Evolutionary conservation across 495 filamentous ascomycete genomes (phyloP).

Genomic region (Podospora tetraspora): DNA sequence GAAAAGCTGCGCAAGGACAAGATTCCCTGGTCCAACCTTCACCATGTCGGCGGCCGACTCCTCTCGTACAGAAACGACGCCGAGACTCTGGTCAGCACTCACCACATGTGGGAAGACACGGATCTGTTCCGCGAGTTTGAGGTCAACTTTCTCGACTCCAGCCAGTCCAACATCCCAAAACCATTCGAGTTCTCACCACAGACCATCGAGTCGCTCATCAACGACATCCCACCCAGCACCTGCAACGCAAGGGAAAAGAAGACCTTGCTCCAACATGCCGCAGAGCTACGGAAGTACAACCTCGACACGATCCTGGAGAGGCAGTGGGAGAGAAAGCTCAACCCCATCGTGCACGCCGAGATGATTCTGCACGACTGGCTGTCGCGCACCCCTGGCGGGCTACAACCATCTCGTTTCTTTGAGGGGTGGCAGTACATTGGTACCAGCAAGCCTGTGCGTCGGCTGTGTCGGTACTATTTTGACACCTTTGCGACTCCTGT

Average conservation of each 20-base stretch:
- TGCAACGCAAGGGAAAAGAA: neutral
- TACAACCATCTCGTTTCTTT: constrained; percentile 14
- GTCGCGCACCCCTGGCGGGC: constrained; percentile 1
- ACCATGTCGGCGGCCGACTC: constrained; percentile 1
- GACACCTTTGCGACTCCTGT: neutral
- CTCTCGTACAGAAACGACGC: neutral
- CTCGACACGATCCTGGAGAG: neutral
- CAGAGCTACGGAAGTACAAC: neutral
- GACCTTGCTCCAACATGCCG: neutral
- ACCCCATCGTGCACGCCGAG: constrained; percentile 11
- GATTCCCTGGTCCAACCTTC: constrained; percentile 4
- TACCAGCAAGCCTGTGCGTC: constrained; percentile 3
- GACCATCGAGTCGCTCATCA: neutral
- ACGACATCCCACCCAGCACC: neutral
- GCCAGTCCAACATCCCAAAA: neutral
- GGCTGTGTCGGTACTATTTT: constrained; percentile 20
- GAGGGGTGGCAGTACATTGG: constrained; percentile 15
- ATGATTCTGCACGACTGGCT: constrained; percentile 15
- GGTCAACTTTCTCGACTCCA: neutral
- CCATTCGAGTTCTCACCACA: neutral
- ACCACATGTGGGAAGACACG: constrained; percentile 1
- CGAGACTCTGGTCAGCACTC: constrained; percentile 2
- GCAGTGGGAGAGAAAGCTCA: neutral
- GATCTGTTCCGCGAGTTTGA: constrained; percentile 2
- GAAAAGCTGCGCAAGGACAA: neutral